A percentile compares a stretch with the other conserved stretches of the same genome.
These are phyloP conservation scores for Tripterygium wilfordii DNA, from an alignment of 177 flowering plant genomes.

Conservation along the genomic window DNA sequence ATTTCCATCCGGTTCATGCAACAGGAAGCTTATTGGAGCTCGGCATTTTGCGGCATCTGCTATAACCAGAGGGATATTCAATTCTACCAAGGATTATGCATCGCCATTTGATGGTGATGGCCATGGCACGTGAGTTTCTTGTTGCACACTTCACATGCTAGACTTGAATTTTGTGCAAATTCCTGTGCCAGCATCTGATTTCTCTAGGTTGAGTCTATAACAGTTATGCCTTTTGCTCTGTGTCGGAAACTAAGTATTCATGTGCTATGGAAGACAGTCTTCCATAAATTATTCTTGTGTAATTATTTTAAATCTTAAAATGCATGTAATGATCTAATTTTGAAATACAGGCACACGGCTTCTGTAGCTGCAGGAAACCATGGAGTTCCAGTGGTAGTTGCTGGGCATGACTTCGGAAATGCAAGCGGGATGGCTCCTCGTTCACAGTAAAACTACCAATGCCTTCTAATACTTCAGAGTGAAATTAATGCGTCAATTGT, in stretches of 20 bases:
- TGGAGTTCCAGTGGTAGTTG: constrained; percentile 80
- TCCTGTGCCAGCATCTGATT: too few species aligned
- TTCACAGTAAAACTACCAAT: constrained; percentile 60
- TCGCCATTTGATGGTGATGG: constrained; percentile 97
- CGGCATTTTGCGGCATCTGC: constrained; percentile 99
- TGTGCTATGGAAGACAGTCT: too few species aligned
- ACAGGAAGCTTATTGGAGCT: constrained; percentile 91
- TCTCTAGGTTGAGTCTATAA: too few species aligned
- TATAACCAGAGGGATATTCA: constrained; percentile 94
- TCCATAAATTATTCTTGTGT: too few species aligned
- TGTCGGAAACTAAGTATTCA: too few species aligned
- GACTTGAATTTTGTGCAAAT: too few species aligned
- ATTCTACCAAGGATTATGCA: constrained; percentile 85
- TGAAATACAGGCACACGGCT: constrained; percentile 78
- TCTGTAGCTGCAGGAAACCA: constrained; percentile 94
- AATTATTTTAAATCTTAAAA: too few species aligned
- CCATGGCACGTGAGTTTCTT: constrained; percentile 89
- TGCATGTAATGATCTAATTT: constrained; percentile 6
- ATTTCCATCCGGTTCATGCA: constrained; percentile 98
- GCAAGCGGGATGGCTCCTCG: constrained; percentile 99
- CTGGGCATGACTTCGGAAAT: constrained; percentile 88
- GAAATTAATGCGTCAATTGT: neutral
- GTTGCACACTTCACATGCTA: too few species aligned
- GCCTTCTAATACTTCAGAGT: neutral
- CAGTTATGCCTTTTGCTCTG: too few species aligned